Conservation (phyloP, 306 rosid genomes). For the Pyrus betulifolia region DNA sequence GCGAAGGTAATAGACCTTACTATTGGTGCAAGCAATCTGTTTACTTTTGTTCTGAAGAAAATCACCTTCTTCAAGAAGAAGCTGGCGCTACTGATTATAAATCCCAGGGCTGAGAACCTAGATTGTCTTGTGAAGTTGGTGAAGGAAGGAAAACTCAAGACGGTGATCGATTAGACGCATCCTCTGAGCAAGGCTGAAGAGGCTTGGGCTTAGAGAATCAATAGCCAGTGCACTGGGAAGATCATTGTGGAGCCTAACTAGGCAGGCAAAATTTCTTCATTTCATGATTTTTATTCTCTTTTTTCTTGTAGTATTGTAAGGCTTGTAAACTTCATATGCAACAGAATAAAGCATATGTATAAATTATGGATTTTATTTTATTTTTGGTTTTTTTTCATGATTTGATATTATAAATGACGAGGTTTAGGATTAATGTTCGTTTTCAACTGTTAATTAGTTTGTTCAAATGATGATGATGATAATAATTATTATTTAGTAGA, state of each 20-base stretch:
- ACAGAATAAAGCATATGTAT: too few species aligned
- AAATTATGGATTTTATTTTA: too few species aligned
- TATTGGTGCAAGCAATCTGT: constrained; percentile 14
- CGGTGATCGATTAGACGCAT: constrained; percentile 40
- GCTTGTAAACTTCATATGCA: too few species aligned
- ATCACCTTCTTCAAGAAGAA: constrained; percentile 57
- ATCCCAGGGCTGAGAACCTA: constrained; percentile 39
- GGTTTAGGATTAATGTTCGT: too few species aligned
- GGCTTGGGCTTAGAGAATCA: constrained; percentile 73
- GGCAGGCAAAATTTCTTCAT: not conserved
- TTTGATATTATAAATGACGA: too few species aligned
- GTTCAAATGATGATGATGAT: too few species aligned
- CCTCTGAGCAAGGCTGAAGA: constrained; percentile 63
- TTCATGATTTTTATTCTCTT: too few species aligned
- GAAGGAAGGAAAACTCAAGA: constrained; percentile 60
- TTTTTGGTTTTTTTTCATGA: too few species aligned
- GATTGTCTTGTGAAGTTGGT: constrained; percentile 31
- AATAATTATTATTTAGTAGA: too few species aligned
- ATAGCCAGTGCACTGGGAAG: constrained; percentile 60
- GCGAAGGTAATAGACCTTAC: constrained; percentile 59
- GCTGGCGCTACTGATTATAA: constrained; percentile 30
- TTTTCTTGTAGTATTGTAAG: too few species aligned
- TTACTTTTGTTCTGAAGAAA: constrained; percentile 42
- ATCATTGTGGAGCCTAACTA: constrained; percentile 41
- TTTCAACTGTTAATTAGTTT: too few species aligned